phyloP scores from a whole-genome alignment of 1,284 basidiomycete genomes.

The Naganishia liquefaciens region DNA sequence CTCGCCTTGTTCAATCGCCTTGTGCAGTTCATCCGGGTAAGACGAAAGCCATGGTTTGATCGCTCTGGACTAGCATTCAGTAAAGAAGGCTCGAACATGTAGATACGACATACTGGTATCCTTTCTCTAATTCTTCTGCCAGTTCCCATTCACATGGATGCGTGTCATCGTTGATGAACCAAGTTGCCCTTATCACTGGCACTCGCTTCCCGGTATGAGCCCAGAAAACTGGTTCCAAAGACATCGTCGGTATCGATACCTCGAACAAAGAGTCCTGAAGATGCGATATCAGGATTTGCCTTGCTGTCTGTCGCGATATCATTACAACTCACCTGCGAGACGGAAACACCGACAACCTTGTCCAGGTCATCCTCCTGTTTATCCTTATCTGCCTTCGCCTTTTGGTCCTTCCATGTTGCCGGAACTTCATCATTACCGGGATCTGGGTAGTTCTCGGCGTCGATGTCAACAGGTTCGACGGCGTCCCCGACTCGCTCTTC shows the following conservation, averaged over 20 bases:
- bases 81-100: neutral
- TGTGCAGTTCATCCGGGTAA: constrained; percentile 58
- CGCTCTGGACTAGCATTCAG: constrained; percentile 31
- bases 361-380: constrained; percentile 47
- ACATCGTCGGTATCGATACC: constrained; percentile 45
- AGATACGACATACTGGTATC: constrained; percentile 48
- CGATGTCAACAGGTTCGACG: constrained; percentile 9
- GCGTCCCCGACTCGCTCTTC: constrained; percentile 13
- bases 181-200: constrained; percentile 57
- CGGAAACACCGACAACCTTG: constrained; percentile 48
- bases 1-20: constrained; percentile 55
- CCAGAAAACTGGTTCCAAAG: constrained; percentile 61
- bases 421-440: constrained; percentile 41
- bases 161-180: constrained; percentile 58
- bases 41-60: constrained; percentile 51
- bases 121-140: constrained; percentile 58
- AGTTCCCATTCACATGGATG: constrained; percentile 56
- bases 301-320: neutral
- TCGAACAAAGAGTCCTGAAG: constrained; percentile 54
- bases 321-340: constrained; percentile 47
- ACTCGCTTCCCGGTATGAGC: constrained; percentile 55
- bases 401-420: constrained; percentile 34
- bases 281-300: neutral
- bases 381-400: constrained; percentile 40
- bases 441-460: constrained; percentile 58